phyloP scores from a whole-genome alignment of 495 filamentous ascomycete genomes.

The Trichoderma asperelloides region DNA sequence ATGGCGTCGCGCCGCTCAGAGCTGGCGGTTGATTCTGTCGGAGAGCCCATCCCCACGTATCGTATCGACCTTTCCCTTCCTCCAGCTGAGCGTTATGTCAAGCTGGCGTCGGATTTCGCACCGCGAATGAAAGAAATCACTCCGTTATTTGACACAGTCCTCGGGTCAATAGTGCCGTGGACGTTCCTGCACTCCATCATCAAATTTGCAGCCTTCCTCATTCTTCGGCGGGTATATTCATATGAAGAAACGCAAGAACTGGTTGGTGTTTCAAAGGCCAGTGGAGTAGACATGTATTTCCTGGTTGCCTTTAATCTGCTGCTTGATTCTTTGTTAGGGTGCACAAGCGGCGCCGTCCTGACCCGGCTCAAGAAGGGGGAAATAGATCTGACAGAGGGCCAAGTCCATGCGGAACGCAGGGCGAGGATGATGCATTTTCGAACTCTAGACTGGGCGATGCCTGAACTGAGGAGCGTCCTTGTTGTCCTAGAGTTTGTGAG shows the following conservation, averaged over 20 bases:
- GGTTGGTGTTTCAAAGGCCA: not conserved
- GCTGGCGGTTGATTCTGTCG: not conserved
- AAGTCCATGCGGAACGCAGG: not conserved
- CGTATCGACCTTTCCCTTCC: not conserved
- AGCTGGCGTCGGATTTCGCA: not conserved
- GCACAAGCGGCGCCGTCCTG: not conserved
- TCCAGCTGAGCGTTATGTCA: not conserved
- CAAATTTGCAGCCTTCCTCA: not conserved
- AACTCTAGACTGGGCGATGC: not conserved
- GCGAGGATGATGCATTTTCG: not conserved
- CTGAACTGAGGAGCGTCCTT: not conserved
- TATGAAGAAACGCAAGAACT: not conserved
- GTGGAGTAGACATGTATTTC: not conserved
- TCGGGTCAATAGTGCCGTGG: not conserved
- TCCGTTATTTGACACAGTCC: not conserved
- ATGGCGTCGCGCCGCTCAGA: not conserved
- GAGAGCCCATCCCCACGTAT: not conserved
- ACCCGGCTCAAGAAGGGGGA: not conserved
- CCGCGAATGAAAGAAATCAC: not conserved
- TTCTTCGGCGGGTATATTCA: not conserved
- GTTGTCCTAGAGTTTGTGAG: not conserved
- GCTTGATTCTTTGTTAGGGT: not conserved
- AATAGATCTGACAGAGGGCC: not conserved
- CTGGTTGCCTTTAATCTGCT: not conserved
- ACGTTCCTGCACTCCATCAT: not conserved